Evolutionary conservation across 352 stramenopile genomes (phyloP).

Genomic region (Globisporangium cylindrosporum): DNA sequence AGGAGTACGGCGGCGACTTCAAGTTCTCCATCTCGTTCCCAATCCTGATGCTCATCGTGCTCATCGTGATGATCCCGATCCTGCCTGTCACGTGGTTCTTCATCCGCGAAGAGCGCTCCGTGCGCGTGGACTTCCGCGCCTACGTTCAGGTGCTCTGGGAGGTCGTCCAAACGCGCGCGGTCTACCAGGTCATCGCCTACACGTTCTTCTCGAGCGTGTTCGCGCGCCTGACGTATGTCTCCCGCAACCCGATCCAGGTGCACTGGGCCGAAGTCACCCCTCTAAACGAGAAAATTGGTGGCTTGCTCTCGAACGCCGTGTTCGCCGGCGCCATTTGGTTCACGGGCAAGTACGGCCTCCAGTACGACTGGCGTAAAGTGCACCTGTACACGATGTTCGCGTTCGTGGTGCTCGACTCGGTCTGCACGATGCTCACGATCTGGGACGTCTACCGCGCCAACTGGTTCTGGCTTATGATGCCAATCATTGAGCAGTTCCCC

Average conservation of each 20-base stretch:
- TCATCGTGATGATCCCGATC: conserved; percentile 16
- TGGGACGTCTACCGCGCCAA: conserved; percentile 47
- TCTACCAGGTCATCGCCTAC: conserved; percentile 33
- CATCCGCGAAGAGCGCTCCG: conserved; percentile 20
- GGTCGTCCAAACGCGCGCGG: conserved; percentile 20
- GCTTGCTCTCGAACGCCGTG: conserved; percentile 29
- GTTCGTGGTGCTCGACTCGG: conserved; percentile 36
- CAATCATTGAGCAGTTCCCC: conserved; percentile 45
- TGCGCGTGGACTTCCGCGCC: conserved; percentile 12
- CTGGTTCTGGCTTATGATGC: conserved; percentile 54
- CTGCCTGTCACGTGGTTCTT: conserved; percentile 26
- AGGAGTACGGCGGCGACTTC: conserved; percentile 38
- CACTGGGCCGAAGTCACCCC: conserved; percentile 44
- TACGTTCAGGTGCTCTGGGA: conserved; percentile 19
- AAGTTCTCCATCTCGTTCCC: conserved; percentile 28
- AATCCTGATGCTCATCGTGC: conserved; percentile 26
- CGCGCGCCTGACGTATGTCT: conserved; percentile 13
- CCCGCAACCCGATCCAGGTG: conserved; percentile 33
- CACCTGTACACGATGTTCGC: conserved; percentile 28
- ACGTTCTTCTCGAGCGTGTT: conserved; percentile 26
- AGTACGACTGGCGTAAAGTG: conserved; percentile 57
- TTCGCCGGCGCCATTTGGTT: conserved; percentile 37
- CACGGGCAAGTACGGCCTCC: conserved; percentile 46
- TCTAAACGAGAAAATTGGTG: conserved; percentile 36
- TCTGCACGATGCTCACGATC: conserved; percentile 39